These are phyloP conservation scores for Ilyonectria destructans DNA, from an alignment of 2,329 filamentous ascomycete genomes.

Conservation along the genomic window DNA sequence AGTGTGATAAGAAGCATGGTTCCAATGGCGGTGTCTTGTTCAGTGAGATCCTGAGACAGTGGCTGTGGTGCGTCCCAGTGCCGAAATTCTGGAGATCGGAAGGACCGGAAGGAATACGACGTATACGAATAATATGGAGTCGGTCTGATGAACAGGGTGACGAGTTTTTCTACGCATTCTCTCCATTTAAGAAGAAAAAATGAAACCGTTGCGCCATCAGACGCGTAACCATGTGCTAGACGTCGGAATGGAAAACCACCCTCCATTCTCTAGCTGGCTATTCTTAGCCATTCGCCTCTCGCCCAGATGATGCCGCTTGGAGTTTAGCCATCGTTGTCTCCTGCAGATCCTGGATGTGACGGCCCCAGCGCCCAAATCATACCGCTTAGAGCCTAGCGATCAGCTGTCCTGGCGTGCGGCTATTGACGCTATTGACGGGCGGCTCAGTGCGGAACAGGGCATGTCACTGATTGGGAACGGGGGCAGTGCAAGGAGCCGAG, in stretches of 20 bases:
- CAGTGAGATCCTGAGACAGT: slow-evolving; percentile 9
- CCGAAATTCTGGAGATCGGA: slow-evolving; percentile 20
- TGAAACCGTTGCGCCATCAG: slow-evolving; percentile 4
- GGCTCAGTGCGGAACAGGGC: not conserved
- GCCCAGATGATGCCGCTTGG: slow-evolving; percentile 32
- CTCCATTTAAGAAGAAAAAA: slow-evolving; percentile 1
- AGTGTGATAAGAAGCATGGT: not conserved
- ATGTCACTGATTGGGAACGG: slow-evolving; percentile 8
- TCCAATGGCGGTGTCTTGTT: not conserved
- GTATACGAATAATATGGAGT: slow-evolving; percentile 20
- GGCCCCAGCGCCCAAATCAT: slow-evolving; percentile 15
- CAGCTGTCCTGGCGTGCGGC: slow-evolving; percentile 10
- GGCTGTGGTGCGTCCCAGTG: not conserved
- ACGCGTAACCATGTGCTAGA: slow-evolving; percentile 1
- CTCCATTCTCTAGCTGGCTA: slow-evolving; percentile 15
- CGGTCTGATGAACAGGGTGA: slow-evolving; percentile 15
- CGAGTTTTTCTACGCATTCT: slow-evolving; percentile 6
- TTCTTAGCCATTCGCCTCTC: slow-evolving; percentile 34
- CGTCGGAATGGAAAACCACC: not conserved
- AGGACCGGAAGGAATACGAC: slow-evolving; percentile 19
- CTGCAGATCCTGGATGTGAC: slow-evolving; percentile 2
- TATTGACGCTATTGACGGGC: slow-evolving; percentile 9
- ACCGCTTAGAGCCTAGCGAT: slow-evolving; percentile 40
- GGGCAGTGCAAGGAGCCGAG: slow-evolving; percentile 24
- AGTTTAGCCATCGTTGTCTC: not conserved